Evolutionary conservation across 2,329 filamentous ascomycete species (phyloP), one percentile per base, ranked within the genome.

Genomic region (Fusarium penzigii): DNA sequence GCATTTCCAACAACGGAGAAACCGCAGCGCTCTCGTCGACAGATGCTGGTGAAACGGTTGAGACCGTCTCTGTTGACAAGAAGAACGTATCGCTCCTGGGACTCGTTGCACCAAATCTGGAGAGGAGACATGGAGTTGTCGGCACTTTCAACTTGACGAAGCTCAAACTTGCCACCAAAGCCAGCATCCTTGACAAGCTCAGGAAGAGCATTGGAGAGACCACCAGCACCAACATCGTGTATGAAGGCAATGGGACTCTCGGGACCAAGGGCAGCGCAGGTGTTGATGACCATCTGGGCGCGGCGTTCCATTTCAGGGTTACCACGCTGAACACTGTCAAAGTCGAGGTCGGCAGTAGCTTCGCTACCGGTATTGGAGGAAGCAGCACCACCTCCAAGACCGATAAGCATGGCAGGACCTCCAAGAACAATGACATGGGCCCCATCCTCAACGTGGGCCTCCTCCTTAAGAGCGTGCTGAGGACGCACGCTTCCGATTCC

Each of bases 281-380:
- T 87, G 72, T 97, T 94, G 73, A 99, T 99, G 59, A 99, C 94
- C 83, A 97, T 96, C 75, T 99, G 94, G 2, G 93, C 94, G 63
- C 94, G 84, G 57, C 94, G 83, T 73, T 99, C 91, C 72, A 97
- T 93, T 74, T 99, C 94, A 1, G 94, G 92, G 68, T 99, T 99
- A 43, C 93, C 94, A 74, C 94, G 83, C 75, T 99, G 94, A 32
- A 99, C 94, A 76, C 92, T 97, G 64, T 93, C 91, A 73, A 97
- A 99, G 70, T 99, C 94, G 2, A 99, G 80, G 61, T 97, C 92
- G 1, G 92, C 91, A 43, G 89, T 94, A 32, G 88, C 88, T 75
- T 97, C 91, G 44, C 89, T 90, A 16, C 91, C 94, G 38, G 90
- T 85, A 55, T 92, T 89, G 75, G 90, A 96, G 2, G 93, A 97